A percentile compares a stretch with the other conserved stretches of the same genome.
These are phyloP conservation scores for Medicago lupulina DNA, from an alignment of 306 rosid species.

Conservation along the genomic window DNA sequence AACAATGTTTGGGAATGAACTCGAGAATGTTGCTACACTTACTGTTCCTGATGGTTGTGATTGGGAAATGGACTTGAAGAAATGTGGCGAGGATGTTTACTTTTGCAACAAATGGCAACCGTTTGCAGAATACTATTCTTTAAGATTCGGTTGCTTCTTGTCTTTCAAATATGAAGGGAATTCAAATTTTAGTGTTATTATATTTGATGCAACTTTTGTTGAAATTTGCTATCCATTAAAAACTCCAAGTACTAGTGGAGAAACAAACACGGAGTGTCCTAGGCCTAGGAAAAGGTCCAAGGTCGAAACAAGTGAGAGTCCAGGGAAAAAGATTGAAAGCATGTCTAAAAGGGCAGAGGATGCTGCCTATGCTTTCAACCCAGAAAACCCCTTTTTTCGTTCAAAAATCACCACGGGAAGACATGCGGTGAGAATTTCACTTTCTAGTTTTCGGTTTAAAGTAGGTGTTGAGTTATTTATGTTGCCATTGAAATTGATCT, in stretches of 20 bases:
- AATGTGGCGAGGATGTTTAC: neutral
- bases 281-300: neutral
- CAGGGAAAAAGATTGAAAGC: neutral
- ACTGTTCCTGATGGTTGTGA: constrained; percentile 19
- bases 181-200: constrained; percentile 39
- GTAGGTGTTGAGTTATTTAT: neutral
- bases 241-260: neutral
- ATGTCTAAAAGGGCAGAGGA: neutral
- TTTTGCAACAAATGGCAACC: constrained; percentile 32
- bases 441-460: neutral
- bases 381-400: constrained; percentile 35
- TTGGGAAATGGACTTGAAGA: constrained; percentile 39
- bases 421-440: constrained; percentile 42
- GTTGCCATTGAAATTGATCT: neutral
- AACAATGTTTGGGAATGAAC: constrained; percentile 36
- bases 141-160: constrained; percentile 32
- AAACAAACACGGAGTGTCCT: neutral
- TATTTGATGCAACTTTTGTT: constrained; percentile 39
- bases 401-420: neutral
- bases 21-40: constrained; percentile 25
- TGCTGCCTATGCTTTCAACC: constrained; percentile 16
- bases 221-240: constrained; percentile 42
- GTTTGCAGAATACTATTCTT: constrained; percentile 35
- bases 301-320: neutral
- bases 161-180: constrained; percentile 39